A percentile compares a stretch with the other conserved stretches of the same genome.
Evolutionary conservation across 768 basidiomycete genomes (phyloP).

Genomic region (Pholiota conissans): DNA sequence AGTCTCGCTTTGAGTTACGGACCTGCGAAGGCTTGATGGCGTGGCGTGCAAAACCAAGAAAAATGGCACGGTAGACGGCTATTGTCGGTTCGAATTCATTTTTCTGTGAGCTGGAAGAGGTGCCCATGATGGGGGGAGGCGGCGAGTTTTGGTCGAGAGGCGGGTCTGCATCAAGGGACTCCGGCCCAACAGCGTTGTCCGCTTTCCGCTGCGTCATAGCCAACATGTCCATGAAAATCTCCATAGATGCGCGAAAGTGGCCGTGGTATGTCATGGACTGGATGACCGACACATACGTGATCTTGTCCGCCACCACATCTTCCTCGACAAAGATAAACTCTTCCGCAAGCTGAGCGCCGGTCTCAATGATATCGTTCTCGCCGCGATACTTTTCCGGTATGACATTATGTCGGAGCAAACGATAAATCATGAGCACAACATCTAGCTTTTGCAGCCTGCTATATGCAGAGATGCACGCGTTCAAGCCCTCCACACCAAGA

Average conservation of each 20-base stretch:
- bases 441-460: constrained; percentile 51
- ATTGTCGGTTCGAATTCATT: constrained; percentile 34
- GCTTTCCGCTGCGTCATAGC: constrained; percentile 40
- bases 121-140: too few species aligned
- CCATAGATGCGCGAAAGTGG: constrained; percentile 53
- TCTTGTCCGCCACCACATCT: constrained; percentile 53
- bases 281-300: constrained; percentile 70
- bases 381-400: constrained; percentile 33
- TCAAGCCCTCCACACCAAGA: constrained; percentile 65
- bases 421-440: constrained; percentile 62
- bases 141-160: too few species aligned
- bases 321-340: constrained; percentile 46
- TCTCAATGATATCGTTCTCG: constrained; percentile 33
- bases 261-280: constrained; percentile 75
- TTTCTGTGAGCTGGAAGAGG: too few species aligned
- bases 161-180: constrained; percentile 8
- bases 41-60: constrained; percentile 72
- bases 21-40: constrained; percentile 32
- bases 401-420: constrained; percentile 56
- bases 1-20: constrained; percentile 28
- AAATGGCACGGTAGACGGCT: constrained; percentile 66
- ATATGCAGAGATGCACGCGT: constrained; percentile 72
- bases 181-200: constrained; percentile 25
- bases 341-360: constrained; percentile 38
- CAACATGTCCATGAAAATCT: constrained; percentile 69